A percentile compares a stretch with the other conserved stretches of the same genome.
Evolutionary conservation across 2,329 filamentous ascomycete genomes (phyloP).

Genomic region (Aspergillus luchuensis): DNA sequence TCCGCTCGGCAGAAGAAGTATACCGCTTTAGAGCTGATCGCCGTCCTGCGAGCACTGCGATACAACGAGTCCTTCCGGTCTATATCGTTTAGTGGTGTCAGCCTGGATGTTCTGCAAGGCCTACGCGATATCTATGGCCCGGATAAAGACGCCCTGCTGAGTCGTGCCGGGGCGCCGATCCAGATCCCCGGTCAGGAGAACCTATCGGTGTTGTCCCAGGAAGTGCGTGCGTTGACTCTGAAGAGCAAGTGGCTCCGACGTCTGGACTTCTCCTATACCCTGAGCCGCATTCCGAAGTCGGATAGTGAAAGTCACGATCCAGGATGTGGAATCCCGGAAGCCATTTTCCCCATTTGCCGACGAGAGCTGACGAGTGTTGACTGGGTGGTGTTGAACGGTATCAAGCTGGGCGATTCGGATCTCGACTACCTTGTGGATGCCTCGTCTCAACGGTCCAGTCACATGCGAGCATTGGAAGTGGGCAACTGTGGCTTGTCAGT

Average conservation of each 20-base stretch:
- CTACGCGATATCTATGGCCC: slow-evolving; percentile 61
- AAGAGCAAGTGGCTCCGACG: slow-evolving; percentile 65
- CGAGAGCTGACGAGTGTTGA: slow-evolving; percentile 69
- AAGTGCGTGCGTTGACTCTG: slow-evolving; percentile 66
- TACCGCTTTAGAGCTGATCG: slow-evolving; percentile 63
- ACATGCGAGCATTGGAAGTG: slow-evolving; percentile 68
- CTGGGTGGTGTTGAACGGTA: slow-evolving; percentile 70
- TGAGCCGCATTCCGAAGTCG: slow-evolving; percentile 59
- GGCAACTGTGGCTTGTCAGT: slow-evolving; percentile 61
- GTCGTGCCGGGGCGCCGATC: slow-evolving; percentile 59
- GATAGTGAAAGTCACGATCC: slow-evolving; percentile 55
- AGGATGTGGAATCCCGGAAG: slow-evolving; percentile 70
- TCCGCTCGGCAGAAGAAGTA: slow-evolving; percentile 55
- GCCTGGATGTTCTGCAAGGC: slow-evolving; percentile 65
- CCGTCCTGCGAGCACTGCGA: slow-evolving; percentile 68
- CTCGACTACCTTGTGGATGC: slow-evolving; percentile 67
- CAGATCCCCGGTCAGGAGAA: slow-evolving; percentile 56
- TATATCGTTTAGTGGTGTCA: slow-evolving; percentile 67
- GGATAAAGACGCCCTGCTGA: slow-evolving; percentile 64
- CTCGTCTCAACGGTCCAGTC: slow-evolving; percentile 65
- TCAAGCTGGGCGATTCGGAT: slow-evolving; percentile 70
- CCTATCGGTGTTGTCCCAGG: slow-evolving; percentile 66
- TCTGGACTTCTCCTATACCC: slow-evolving; percentile 66
- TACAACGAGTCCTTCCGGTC: slow-evolving; percentile 71
- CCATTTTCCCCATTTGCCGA: slow-evolving; percentile 67